Percentiles rank a stretch among this genome's conserved stretches.
Conservation (phyloP, 2,329 filamentous ascomycete genomes). For the Penicillium sp. region DNA sequence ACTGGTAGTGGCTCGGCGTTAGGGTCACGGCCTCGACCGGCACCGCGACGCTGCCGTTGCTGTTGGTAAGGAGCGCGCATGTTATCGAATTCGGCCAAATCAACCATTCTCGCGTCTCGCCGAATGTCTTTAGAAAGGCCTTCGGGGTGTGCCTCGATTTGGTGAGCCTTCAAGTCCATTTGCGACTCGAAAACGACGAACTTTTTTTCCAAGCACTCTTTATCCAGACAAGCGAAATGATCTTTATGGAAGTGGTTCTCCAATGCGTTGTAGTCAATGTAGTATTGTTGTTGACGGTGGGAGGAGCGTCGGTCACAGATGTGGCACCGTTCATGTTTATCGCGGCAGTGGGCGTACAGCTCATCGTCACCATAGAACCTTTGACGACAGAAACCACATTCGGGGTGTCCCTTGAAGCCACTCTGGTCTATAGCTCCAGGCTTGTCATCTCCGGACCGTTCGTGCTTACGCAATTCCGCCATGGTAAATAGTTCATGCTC, state of each 20-base stretch:
- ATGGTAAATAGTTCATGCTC: conserved; percentile 90
- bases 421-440: conserved; percentile 89
- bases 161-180: conserved; percentile 91
- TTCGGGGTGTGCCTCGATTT: conserved; percentile 76
- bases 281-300: conserved; percentile 78
- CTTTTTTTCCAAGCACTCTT: conserved; percentile 92
- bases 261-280: conserved; percentile 79
- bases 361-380: conserved; percentile 97
- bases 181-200: conserved; percentile 96
- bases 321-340: conserved; percentile 92
- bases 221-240: conserved; percentile 80
- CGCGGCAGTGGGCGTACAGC: conserved; percentile 86
- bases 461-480: conserved; percentile 78
- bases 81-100: conserved; percentile 84
- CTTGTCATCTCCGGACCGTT: conserved; percentile 84
- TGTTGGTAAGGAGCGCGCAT: conserved; percentile 68
- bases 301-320: conserved; percentile 73
- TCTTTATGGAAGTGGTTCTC: conserved; percentile 84
- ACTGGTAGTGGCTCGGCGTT: conserved; percentile 76
- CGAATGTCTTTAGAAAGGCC: conserved; percentile 78
- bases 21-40: conserved; percentile 74
- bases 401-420: conserved; percentile 91
- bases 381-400: conserved; percentile 88
- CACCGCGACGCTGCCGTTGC: conserved; percentile 57
- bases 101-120: conserved; percentile 78